Evolutionary conservation across 106 monocot genomes (phyloP), one percentile per base, ranked within the genome.

Genomic region (Gastrodia elata): DNA sequence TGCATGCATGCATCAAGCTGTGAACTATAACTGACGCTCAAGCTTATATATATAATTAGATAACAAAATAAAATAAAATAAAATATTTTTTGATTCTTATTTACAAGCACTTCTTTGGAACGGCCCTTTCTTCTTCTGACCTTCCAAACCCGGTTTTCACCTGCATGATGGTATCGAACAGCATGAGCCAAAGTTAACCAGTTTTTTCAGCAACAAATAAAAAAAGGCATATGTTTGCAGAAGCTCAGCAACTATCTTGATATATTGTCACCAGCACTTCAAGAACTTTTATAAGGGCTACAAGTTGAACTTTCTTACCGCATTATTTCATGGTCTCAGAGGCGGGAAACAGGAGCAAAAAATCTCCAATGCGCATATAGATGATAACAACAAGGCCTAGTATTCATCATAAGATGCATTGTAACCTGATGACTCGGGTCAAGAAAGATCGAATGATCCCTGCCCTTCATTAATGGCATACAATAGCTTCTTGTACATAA

Each of bases 371-470:
- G 59, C 9, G 59, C 59, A 0, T 0, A 65, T 20, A 33, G 32
- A 64, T 64, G 5, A 64, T 64, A 64, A 33, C 9, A 58, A 26
- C 65, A 22, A 37, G 36, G 61, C 32, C 11, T 25, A 2, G 8
- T 20, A 15, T 67, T 67, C 6, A n/a, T n/a, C n/a, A n/a, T n/a
- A n/a, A n/a, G n/a, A n/a, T n/a, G n/a, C n/a, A n/a, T n/a, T n/a
- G n/a, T n/a, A n/a, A n/a, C n/a, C 15, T 38, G 18, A 8, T 38
- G 38, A 2, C 16, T 67, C 7, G 37, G 24, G 27, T 76, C 77
- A 91, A 33, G 93, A 98, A 75, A 98, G 77, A 88, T 98, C 93
- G 76, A 98, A 98, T 33, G 97, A 98, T 70, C 97, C 97, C 65
- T 93, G 97, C 37, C 97, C 97, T 75, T 98, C 97, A 24, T 46